phyloP scores from a whole-genome alignment of 805 yeast genomes.

The Metschnikowia baotianmanensis region DNA sequence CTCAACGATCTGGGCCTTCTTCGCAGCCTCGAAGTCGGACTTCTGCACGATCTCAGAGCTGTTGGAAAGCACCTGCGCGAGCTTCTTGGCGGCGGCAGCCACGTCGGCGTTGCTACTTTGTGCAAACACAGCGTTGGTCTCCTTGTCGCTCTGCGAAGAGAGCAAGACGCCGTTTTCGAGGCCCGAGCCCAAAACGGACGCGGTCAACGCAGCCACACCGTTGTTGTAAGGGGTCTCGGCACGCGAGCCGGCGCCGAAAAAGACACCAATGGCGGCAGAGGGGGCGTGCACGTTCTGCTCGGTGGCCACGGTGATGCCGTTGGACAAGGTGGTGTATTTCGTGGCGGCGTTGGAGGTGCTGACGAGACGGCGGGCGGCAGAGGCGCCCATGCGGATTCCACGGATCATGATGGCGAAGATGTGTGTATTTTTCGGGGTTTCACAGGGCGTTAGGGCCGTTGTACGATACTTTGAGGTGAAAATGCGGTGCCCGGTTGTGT shows the following conservation, averaged over 20 bases:
- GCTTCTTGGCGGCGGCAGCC: slow-evolving; percentile 49
- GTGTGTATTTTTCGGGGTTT: slow-evolving; percentile 12
- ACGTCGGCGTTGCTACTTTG: slow-evolving; percentile 51
- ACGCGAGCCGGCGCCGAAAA: slow-evolving; percentile 74
- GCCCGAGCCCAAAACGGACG: slow-evolving; percentile 47
- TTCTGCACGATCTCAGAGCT: slow-evolving; percentile 39
- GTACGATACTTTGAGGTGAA: background rate
- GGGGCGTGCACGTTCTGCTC: slow-evolving; percentile 56
- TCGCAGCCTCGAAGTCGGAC: slow-evolving; percentile 46
- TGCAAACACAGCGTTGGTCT: slow-evolving; percentile 61
- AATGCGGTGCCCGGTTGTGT: background rate
- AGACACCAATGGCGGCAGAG: slow-evolving; percentile 66
- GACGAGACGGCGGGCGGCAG: slow-evolving; percentile 51
- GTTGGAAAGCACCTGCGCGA: slow-evolving; percentile 44
- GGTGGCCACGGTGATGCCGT: slow-evolving; percentile 73
- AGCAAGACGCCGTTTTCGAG: slow-evolving; percentile 55
- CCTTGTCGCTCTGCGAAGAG: slow-evolving; percentile 55
- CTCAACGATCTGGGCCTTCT: slow-evolving; percentile 43
- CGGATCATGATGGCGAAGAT: slow-evolving; percentile 34
- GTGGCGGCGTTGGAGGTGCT: slow-evolving; percentile 59
- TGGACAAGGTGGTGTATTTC: slow-evolving; percentile 66
- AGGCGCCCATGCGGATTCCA: slow-evolving; percentile 38
- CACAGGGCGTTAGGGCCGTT: slow-evolving; percentile 9
- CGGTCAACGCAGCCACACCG: slow-evolving; percentile 70
- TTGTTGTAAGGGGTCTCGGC: slow-evolving; percentile 78